phyloP scores from a whole-genome alignment of 163 green algal species.

The Trebouxiophyceae sp. region DNA sequence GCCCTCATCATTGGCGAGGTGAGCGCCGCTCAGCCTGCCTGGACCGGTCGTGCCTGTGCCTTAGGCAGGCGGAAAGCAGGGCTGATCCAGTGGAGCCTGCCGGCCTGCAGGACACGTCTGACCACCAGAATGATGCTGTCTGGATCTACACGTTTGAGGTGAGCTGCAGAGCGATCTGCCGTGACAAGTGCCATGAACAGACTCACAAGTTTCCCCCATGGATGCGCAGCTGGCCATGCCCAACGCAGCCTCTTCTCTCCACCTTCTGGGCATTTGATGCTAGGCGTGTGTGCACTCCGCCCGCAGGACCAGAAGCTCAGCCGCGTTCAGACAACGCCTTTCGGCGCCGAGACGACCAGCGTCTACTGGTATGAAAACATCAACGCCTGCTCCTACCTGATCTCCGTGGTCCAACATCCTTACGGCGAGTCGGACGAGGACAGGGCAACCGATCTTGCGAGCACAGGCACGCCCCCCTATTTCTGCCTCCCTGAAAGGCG shows the following conservation, averaged over 20 bases:
- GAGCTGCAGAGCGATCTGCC: not conserved
- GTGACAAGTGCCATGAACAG: not conserved
- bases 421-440: conserved; percentile 9
- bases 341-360: conserved; percentile 44
- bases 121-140: conserved; percentile 34
- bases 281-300: no score
- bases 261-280: no score
- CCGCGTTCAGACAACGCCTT: conserved; percentile 41
- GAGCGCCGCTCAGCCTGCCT: no score
- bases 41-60: no score
- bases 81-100: no score
- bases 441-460: not conserved
- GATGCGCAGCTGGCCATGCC: no score
- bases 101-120: conserved; percentile 18
- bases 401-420: conserved; percentile 11
- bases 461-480: not conserved
- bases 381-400: conserved; percentile 17
- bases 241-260: no score
- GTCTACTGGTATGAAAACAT: conserved; percentile 31
- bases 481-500: no score
- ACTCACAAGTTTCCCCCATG: no score
- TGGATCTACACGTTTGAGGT: not conserved
- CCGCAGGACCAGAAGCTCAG: conserved; percentile 19
- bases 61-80: no score
- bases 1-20: conserved; percentile 45